Evolutionary conservation across 208 protist species (phyloP).

Genomic region (Acanthamoeba triangularis): DNA sequence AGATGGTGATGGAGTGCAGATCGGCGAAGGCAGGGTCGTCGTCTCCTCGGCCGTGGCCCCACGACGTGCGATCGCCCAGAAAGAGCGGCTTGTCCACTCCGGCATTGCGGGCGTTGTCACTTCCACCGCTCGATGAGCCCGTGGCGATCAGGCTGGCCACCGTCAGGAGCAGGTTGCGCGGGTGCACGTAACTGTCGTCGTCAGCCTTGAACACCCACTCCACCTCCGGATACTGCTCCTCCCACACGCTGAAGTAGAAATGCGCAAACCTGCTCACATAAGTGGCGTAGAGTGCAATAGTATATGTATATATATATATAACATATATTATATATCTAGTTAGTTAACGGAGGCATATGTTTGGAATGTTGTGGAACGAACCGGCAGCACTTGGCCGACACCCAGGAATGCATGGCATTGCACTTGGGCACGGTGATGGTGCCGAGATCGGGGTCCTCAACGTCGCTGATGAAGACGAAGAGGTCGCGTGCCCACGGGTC

Average conservation of each 20-base stretch:
- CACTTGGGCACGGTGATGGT: neutral
- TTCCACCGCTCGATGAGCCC: neutral
- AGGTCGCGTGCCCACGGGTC: neutral
- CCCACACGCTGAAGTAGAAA: neutral
- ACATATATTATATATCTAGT: too few relatives aligned
- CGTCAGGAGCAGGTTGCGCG: neutral
- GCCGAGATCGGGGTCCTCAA: neutral
- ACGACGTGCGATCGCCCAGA: conserved; percentile 6
- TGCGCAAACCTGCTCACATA: neutral
- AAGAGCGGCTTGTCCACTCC: neutral
- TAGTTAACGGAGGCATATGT: too few relatives aligned
- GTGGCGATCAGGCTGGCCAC: neutral
- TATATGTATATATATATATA: too few relatives aligned
- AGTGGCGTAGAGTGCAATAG: neutral
- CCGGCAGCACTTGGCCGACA: neutral
- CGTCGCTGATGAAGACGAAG: conserved; percentile 9
- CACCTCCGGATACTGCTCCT: neutral
- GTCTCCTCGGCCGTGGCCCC: neutral
- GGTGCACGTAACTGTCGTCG: conserved; percentile 2
- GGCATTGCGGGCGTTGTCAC: neutral
- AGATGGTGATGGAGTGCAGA: neutral
- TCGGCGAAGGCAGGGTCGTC: neutral
- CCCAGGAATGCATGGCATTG: neutral
- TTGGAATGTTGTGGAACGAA: neutral
- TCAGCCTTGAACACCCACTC: conserved; percentile 14